Evolutionary conservation across 306 rosid species (phyloP), one percentile per base, ranked within the genome.

Genomic region (Castanea crenata): DNA sequence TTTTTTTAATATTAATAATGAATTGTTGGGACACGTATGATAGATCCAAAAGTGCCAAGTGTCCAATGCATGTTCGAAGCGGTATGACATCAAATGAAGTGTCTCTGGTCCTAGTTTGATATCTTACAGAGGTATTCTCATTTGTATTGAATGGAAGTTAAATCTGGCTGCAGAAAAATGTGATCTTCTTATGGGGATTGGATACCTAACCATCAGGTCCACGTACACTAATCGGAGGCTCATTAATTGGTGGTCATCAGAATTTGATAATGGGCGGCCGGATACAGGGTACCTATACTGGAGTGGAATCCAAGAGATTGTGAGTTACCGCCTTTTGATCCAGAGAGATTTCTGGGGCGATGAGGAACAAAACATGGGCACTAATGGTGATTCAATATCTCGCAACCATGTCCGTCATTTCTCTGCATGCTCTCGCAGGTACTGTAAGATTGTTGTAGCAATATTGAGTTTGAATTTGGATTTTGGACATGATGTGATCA

Each of bases 341-440:
- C 97, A 0, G 65, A 58, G 55, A 88, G 83, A 75, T 93, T 95
- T 80, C 98, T 23, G 78, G 78, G 64, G 76, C 49, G 78, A 93
- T 93, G 98, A 89, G 97, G 79, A 74, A 86, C 77, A 95, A 93
- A 82, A 65, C 75, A 19, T 95, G 94, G 99, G 98, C 92, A 38
- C 76, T 95, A 77, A 88, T 21, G 99, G 99, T 13, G 99, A 96
- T 87, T 96, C 99, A 1, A 96, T 96, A 65, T 82, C 93, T 34
- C 97, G 99, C 44, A 96, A 96, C 85, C 99, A 93, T 82, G 96
- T 93, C 20, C 99, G 65, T 96, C 99, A 0, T 61, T 93, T 82
- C 79, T 96, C 56, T 96, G 99, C 88, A 79, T 90, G 87, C 96
- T 96, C 55, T 86, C 97, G 23, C 84, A 79, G 97, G 99, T 94